Evolutionary conservation across 495 filamentous ascomycete species (phyloP).

Genomic region (Tuber microsphaerosporum): DNA sequence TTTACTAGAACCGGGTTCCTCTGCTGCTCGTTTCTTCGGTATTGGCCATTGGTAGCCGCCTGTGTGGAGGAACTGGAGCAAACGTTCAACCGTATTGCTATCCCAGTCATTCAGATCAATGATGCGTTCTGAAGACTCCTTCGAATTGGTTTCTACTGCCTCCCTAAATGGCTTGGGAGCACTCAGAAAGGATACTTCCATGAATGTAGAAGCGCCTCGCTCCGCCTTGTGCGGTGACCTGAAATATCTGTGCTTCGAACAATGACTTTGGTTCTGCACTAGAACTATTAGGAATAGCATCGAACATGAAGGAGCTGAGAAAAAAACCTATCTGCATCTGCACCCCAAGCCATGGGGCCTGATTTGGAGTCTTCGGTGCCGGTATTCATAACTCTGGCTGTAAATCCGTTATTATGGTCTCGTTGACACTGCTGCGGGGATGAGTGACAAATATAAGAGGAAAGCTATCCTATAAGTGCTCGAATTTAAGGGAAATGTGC

Average conservation of each 20-base stretch:
- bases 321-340: neutral
- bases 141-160: neutral
- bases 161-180: constrained; percentile 7
- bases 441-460: neutral
- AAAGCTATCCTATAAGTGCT: neutral
- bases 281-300: neutral
- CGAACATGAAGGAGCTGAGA: neutral
- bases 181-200: neutral
- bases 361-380: neutral
- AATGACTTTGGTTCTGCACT: neutral
- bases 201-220: constrained; percentile 7
- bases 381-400: neutral
- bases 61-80: constrained; percentile 14
- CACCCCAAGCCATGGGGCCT: neutral
- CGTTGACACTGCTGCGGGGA: neutral
- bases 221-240: constrained; percentile 2
- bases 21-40: neutral
- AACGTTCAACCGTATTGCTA: neutral
- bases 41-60: constrained; percentile 8
- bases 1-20: neutral
- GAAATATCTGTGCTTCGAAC: constrained; percentile 5
- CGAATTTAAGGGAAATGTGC: neutral
- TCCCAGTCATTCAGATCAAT: constrained; percentile 17
- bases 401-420: neutral
- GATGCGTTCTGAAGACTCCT: neutral